Evolutionary conservation across 345 rosid species (phyloP), one percentile per base, ranked within the genome.

Genomic region (Rhodomyrtus tomentosa): DNA sequence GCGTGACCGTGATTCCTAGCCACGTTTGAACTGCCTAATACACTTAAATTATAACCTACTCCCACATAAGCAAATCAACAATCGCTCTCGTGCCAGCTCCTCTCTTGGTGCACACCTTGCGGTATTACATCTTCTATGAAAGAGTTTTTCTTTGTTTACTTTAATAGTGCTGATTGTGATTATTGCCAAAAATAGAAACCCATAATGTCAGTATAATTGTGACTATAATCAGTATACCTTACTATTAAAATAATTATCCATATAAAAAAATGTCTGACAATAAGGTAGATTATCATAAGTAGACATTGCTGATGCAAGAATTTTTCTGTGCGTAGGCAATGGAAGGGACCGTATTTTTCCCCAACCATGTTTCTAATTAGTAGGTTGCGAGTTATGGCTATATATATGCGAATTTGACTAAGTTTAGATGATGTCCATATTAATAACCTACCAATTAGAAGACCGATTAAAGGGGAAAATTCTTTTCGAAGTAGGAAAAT

Each of bases 41-140:
- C 42, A 50, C 42, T 50, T 53, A 29, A 53, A 81, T 81, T 25
- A 81, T 25, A 81, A 81, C 83, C 83, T 51, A 50, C 88, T 73
- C 85, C 90, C 85, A 50, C 82, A 50, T n/a, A 45, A 21, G 40
- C 48, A 82, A 76, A 85, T 18, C 16, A 49, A 36, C 53, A 81
- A 29, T 45, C 7, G 40, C 42, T 29, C 53, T 81, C n/a, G 14
- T 29, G 83, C 58, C 83, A 50, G 45, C 83, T 36, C 55, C 22
- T 81, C 50, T 53, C 21, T 81, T 50, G 32, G 36, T 49, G 55
- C 40, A n/a, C 53, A 81, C 55, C 36, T 36, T 68, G 79, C 25
- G 45, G 79, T 68, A 10, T 36, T 38, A 36, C 38, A 68, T 68
- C 45, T 36, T 68, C 79, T 68, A 22, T 55, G n/a, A 25, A 22